Base-by-base conservation (phyloP, 1,139 yeast genomes). In the Magnusiomyces suaveolens region DNA sequence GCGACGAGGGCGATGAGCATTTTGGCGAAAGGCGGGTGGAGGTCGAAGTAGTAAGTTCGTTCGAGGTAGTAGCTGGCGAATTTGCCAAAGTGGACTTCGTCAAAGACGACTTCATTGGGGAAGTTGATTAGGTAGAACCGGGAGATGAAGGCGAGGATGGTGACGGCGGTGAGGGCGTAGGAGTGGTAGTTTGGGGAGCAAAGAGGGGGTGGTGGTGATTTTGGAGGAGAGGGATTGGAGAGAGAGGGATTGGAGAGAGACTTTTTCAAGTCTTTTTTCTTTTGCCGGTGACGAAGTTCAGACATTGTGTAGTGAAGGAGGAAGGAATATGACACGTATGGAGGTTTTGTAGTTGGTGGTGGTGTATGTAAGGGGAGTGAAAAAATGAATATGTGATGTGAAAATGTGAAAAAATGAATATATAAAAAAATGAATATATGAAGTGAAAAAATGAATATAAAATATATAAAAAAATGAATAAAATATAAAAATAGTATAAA, bases 1-100 rank as follows among this genome's bases (percentile, higher is more conserved):
- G 98, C 99, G 49, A 84, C 92, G 58, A 82, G 79, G 0, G 97
- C 98, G 71, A 89, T 86, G 62, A 90, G 76, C 70, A 94, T 75
- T 70, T 94, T 94, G 52, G 97, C 98, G 72, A 94, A 85, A 20
- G 98, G 99, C 41, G 99, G 99, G 70, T 94, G 99, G 57, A 94
- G 80, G 70, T 94, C 99, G 68, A 94, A 92, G 69, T 88, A 94
- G 70, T 54, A 56, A 1, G 57, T 54, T 51, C 59, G 36, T 43
- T 54, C 53, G 3, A 56, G 53, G 50, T 56, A 56, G 43, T 54
- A 50, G 20, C 95, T 83, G 26, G 97, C 97, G 71, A 90, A 89
- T 67, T 89, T 89, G 48, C 98, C 98, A 66, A 92, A 92, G 70
- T 92, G 98, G 36, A 92, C 98, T 69, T 94, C 99, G 72, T 94